Base-by-base conservation (phyloP, 1,139 yeast species). In the Kodamaea plutei region DNA sequence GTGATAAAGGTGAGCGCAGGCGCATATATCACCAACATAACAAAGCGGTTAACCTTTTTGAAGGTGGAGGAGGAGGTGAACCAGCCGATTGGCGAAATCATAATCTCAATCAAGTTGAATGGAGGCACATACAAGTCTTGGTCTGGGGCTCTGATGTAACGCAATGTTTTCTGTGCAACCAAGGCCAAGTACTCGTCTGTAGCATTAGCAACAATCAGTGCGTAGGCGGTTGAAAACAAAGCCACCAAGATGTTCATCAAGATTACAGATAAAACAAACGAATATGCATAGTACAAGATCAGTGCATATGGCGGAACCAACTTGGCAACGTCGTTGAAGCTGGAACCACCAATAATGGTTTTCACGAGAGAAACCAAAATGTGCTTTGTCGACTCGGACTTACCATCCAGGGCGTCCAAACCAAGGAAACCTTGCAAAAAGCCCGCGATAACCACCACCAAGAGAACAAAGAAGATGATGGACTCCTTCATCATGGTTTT, bases 401-500 rank as follows among this genome's bases (percentile, higher is more conserved):
- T 75, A 40, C 95, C 95, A 54, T 87, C 96, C 6, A 93, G 82
- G 19, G 85, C 82, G 57, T 87, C 96, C 34, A 87, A 64, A 2
- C 95, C 95, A 30, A 87, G 58, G 56, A 87, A 84, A 0, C 95
- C 95, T 50, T 87, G 95, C 35, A 84, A 61, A 56, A 87, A 87
- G 0, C 96, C 96, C 33, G 81, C 56, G 37, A 83, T 77, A 20
- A 87, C 79, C 35, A 85, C 76, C 15, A 73, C 61, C 37, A 85
- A 64, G 42, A 87, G 61, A 26, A 84, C 83, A 53, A 87, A 87
- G 60, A 87, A 87, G 23, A 85, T 69, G 16, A 84, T 56, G 2
- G 91, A 80, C 54, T 87, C 96, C 46, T 81, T 78, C 85, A 87
- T 80, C 84, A 87, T 82, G 37, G 82, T 81, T 47, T 84, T 84